Percentiles rank a stretch among this genome's conserved stretches.
Conservation (phyloP, 1,139 yeast species). For the Meyerozyma guilliermondii region DNA sequence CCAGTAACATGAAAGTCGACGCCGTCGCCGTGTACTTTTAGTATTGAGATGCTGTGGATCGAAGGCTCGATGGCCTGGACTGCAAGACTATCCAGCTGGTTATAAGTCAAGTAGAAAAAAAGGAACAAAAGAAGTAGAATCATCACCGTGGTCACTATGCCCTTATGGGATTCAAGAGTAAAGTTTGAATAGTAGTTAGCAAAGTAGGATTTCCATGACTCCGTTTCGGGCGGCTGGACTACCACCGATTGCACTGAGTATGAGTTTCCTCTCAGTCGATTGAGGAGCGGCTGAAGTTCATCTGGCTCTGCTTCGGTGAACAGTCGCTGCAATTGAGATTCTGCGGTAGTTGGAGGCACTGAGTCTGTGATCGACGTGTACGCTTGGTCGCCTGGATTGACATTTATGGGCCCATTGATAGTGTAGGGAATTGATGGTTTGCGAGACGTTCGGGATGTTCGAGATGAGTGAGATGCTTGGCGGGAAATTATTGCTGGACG, state of each 20-base stretch:
- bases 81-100: slow-evolving; percentile 4
- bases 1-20: slow-evolving; percentile 21
- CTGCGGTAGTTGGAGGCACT: background rate
- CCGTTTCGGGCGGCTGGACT: background rate
- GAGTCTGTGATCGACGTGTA: background rate
- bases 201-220: background rate
- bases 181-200: background rate
- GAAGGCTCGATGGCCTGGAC: slow-evolving; percentile 6
- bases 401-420: background rate
- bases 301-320: background rate
- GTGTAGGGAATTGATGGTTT: background rate
- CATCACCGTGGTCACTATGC: background rate
- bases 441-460: background rate
- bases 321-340: background rate
- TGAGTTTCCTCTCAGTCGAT: background rate
- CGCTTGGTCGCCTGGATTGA: background rate
- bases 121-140: background rate
- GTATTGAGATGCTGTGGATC: slow-evolving; percentile 7
- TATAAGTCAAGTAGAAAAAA: background rate
- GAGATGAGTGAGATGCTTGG: background rate
- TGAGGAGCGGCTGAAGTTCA: slow-evolving; percentile 1
- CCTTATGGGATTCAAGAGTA: background rate
- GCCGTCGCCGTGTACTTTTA: slow-evolving; percentile 18
- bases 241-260: background rate
- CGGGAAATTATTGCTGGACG: background rate